These are phyloP conservation scores for Fusarium irregulare DNA, from an alignment of 2,329 filamentous ascomycete genomes.

Conservation along the genomic window DNA sequence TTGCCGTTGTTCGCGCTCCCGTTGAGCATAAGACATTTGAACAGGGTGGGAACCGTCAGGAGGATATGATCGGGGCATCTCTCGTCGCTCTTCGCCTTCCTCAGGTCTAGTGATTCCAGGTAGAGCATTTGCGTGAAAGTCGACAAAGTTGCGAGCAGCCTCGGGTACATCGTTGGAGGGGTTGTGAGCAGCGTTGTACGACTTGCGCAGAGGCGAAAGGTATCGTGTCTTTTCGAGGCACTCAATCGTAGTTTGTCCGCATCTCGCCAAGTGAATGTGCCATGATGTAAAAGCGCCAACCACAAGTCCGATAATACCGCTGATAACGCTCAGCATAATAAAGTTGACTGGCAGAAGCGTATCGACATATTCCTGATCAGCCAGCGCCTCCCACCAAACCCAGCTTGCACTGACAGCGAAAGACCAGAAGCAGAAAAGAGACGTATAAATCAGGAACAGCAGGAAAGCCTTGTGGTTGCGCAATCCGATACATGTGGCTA, in stretches of 20 bases:
- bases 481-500: slow-evolving; percentile 93
- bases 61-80: slow-evolving; percentile 42
- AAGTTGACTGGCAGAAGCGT: slow-evolving; percentile 89
- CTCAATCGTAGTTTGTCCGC: slow-evolving; percentile 93
- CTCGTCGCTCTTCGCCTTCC: slow-evolving; percentile 75
- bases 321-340: slow-evolving; percentile 85
- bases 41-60: slow-evolving; percentile 53
- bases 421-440: slow-evolving; percentile 83
- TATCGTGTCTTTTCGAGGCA: slow-evolving; percentile 96
- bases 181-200: slow-evolving; percentile 72
- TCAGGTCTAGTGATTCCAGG: slow-evolving; percentile 84
- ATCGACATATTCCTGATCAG: slow-evolving; percentile 77
- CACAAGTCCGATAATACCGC: slow-evolving; percentile 91
- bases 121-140: slow-evolving; percentile 83
- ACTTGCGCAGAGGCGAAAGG: slow-evolving; percentile 79
- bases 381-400: slow-evolving; percentile 86
- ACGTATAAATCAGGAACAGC: slow-evolving; percentile 90
- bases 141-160: slow-evolving; percentile 77
- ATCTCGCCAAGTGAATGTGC: slow-evolving; percentile 85
- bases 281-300: slow-evolving; percentile 89
- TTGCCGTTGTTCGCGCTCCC: slow-evolving; percentile 65
- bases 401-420: slow-evolving; percentile 83
- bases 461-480: slow-evolving; percentile 96
- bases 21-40: slow-evolving; percentile 65
- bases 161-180: slow-evolving; percentile 62